Conservation (phyloP, 164 flowering plant genomes). For the Tetracentron sinense region DNA sequence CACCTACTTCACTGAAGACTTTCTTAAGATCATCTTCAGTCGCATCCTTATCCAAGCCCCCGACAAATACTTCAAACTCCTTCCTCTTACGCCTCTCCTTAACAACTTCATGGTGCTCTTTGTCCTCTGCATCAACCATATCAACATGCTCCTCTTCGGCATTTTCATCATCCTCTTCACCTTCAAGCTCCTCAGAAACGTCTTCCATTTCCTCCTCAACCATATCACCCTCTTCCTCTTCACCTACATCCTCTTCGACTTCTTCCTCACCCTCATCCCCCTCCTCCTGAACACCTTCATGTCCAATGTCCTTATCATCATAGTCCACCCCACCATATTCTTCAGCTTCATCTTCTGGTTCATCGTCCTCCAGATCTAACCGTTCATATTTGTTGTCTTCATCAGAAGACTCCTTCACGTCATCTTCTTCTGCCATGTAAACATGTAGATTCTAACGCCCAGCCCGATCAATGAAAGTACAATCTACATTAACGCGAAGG, state of each 20-base stretch:
- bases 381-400: constrained; percentile 72
- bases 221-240: constrained; percentile 49
- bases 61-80: constrained; percentile 96
- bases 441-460: constrained; percentile 15
- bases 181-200: constrained; percentile 54
- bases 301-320: constrained; percentile 62
- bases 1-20: constrained; percentile 76
- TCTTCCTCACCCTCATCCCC: constrained; percentile 50
- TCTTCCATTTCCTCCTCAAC: constrained; percentile 61
- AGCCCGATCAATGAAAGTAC: neutral
- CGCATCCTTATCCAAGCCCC: no score
- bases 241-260: constrained; percentile 47
- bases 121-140: constrained; percentile 51
- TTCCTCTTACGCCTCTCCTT: constrained; percentile 90
- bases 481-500: neutral
- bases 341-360: constrained; percentile 67
- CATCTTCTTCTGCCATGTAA: constrained; percentile 52
- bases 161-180: constrained; percentile 51
- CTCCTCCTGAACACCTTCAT: constrained; percentile 48
- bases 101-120: constrained; percentile 78
- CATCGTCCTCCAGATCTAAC: constrained; percentile 82
- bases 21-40: no score
- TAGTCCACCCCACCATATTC: constrained; percentile 54
- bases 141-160: constrained; percentile 40
- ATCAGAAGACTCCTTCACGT: constrained; percentile 55